Percentiles rank a stretch among this genome's conserved stretches.
Conservation (phyloP, 305 asterid species). For the Fraxinus xanthoxyloides region DNA sequence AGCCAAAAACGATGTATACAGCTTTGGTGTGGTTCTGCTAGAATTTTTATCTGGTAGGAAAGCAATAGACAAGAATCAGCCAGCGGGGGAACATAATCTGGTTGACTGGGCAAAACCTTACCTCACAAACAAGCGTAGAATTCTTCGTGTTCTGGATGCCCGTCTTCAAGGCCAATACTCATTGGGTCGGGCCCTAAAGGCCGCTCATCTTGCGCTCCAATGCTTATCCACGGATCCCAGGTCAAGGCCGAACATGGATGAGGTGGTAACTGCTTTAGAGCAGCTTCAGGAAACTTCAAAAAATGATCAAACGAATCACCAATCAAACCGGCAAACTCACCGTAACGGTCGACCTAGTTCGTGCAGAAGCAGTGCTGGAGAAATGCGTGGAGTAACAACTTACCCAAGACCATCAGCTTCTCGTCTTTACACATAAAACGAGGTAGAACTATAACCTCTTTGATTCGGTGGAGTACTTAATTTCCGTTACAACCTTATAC, state of each 20-base stretch:
- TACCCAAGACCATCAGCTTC: conserved; percentile 44
- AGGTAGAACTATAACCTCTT: background rate
- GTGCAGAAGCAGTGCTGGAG: conserved; percentile 28
- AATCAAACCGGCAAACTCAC: conserved; percentile 19
- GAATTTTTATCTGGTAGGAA: conserved; percentile 57
- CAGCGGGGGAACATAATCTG: conserved; percentile 53
- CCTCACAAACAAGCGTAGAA: conserved; percentile 48
- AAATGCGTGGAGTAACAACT: conserved; percentile 7
- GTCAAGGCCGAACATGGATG: conserved; percentile 51
- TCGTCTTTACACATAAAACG: conserved; percentile 3
- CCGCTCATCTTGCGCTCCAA: conserved; percentile 47
- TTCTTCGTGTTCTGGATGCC: conserved; percentile 42
- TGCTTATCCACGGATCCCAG: conserved; percentile 46
- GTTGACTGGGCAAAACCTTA: conserved; percentile 70
- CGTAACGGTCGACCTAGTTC: conserved; percentile 21
- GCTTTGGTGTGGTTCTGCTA: conserved; percentile 60
- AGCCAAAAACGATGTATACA: conserved; percentile 61
- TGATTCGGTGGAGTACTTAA: background rate
- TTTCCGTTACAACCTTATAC: background rate
- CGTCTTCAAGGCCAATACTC: conserved; percentile 62
- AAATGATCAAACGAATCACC: conserved; percentile 22
- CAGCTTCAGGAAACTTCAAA: conserved; percentile 42
- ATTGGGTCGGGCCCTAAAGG: conserved; percentile 36
- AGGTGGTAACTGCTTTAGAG: conserved; percentile 45
- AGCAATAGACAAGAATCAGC: conserved; percentile 63